These are phyloP conservation scores for Globisporangium carolinianum DNA, from an alignment of 352 stramenopile genomes.

Conservation along the genomic window DNA sequence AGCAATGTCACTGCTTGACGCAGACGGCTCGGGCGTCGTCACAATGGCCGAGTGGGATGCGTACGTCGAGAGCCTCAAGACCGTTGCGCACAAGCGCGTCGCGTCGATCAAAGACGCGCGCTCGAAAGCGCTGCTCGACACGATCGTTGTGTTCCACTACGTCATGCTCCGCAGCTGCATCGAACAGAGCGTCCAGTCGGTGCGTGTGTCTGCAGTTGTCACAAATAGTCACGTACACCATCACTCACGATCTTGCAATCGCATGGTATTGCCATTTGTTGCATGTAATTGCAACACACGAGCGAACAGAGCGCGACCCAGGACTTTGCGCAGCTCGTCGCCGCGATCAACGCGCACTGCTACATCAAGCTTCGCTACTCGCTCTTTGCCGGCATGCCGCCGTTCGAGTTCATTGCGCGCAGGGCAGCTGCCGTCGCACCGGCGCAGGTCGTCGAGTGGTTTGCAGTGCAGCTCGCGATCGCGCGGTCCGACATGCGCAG, in stretches of 20 bases:
- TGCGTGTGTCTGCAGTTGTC: background rate
- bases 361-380: conserved; percentile 50
- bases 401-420: conserved; percentile 34
- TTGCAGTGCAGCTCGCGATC: conserved; percentile 15
- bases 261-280: background rate
- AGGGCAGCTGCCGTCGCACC: conserved; percentile 12
- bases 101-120: background rate
- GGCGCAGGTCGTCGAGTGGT: conserved; percentile 21
- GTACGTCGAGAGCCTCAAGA: conserved; percentile 3
- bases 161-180: conserved; percentile 20
- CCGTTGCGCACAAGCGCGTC: background rate
- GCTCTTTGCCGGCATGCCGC: conserved; percentile 22
- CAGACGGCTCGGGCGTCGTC: background rate
- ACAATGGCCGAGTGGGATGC: background rate
- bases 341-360: conserved; percentile 20
- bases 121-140: conserved; percentile 1
- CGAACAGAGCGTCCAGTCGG: conserved; percentile 9
- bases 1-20: background rate
- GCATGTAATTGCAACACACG: no score
- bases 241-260: background rate
- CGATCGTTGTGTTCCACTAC: conserved; percentile 24
- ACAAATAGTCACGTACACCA: no score
- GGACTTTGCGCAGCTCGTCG: conserved; percentile 8
- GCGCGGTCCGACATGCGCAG: conserved; percentile 5
- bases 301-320: conserved; percentile 3